phyloP scores from a whole-genome alignment of 345 rosid genomes.

The Aegle marmelos region DNA sequence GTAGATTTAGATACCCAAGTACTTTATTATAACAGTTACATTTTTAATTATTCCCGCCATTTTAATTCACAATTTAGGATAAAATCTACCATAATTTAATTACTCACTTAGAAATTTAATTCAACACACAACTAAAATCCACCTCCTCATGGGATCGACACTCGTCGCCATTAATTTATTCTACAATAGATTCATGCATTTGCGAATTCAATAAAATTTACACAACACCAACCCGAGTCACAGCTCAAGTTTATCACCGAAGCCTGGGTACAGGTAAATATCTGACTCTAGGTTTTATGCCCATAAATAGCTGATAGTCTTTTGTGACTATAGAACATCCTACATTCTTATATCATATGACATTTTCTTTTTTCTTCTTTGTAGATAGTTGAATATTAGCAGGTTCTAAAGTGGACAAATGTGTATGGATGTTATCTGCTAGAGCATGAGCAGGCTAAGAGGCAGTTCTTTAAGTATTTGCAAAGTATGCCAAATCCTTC shows the following conservation, averaged over 20 bases:
- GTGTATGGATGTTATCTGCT: conserved; percentile 84
- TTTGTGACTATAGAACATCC: neutral
- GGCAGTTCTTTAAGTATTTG: conserved; percentile 76
- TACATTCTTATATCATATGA: conserved; percentile 4
- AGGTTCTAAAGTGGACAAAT: conserved; percentile 88
- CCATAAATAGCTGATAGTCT: neutral
- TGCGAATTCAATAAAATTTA: too few relatives aligned
- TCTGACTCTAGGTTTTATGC: neutral
- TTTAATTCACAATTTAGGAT: too few relatives aligned
- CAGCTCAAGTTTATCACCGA: conserved; percentile 84
- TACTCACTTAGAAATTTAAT: too few relatives aligned
- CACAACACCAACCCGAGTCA: conserved; percentile 78
- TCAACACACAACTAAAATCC: too few relatives aligned
- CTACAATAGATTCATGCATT: too few relatives aligned
- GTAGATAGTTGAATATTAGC: conserved; percentile 80
- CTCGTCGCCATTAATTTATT: too few relatives aligned
- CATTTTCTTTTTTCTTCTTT: conserved; percentile 7
- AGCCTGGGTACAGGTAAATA: conserved; percentile 82
- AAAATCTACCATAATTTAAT: too few relatives aligned
- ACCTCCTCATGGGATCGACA: too few relatives aligned
- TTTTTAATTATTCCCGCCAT: too few relatives aligned
- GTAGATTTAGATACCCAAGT: too few relatives aligned
- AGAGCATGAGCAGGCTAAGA: conserved; percentile 69
- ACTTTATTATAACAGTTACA: too few relatives aligned
- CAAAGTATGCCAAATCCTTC: conserved; percentile 47